These are phyloP conservation scores for Corymbia maculata DNA, from an alignment of 345 rosid species.

Conservation along the genomic window DNA sequence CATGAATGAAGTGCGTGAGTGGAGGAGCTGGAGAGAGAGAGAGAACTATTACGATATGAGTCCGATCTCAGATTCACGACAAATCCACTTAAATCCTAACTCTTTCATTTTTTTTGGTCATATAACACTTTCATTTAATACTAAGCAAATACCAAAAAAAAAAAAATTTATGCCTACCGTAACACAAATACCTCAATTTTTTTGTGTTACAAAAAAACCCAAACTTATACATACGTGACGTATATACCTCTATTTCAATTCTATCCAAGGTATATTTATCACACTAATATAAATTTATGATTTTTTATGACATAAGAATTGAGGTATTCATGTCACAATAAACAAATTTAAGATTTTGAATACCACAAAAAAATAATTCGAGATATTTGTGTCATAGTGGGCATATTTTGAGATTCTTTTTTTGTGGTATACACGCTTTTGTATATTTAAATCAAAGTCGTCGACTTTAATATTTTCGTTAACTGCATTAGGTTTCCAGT, in stretches of 20 bases:
- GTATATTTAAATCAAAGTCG: neutral
- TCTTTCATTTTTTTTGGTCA: neutral
- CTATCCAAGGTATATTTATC: neutral
- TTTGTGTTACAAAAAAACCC: too few relatives aligned
- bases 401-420: too few relatives aligned
- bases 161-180: too few relatives aligned
- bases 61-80: too few relatives aligned
- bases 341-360: too few relatives aligned
- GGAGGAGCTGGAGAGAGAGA: neutral
- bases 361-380: neutral
- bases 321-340: neutral
- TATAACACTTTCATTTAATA: neutral
- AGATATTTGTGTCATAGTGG: neutral
- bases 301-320: too few relatives aligned
- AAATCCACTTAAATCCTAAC: too few relatives aligned
- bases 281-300: fast-evolving
- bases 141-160: too few relatives aligned
- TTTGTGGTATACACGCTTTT: neutral
- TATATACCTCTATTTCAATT: too few relatives aligned
- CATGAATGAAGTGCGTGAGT: neutral
- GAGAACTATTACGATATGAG: neutral
- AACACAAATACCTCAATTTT: too few relatives aligned
- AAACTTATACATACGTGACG: too few relatives aligned
- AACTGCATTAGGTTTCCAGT: neutral
- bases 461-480: neutral